phyloP scores from a whole-genome alignment of 805 yeast species.

The Pichia rugopelliculosa region DNA sequence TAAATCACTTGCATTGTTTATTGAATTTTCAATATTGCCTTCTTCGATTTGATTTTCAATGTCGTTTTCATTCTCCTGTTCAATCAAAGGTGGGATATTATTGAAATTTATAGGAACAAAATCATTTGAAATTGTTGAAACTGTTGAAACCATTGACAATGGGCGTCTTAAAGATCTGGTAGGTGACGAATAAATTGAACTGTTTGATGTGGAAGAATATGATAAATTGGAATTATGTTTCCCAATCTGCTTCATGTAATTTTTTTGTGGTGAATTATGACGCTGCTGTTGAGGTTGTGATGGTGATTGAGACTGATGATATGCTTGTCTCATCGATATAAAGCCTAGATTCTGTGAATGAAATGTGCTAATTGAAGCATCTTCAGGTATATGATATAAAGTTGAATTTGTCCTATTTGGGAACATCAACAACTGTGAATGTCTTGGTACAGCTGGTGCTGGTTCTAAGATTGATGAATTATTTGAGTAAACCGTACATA shows the following conservation, averaged over 20 bases:
- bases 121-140: background rate
- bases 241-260: constrained; percentile 4
- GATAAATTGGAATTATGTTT: background rate
- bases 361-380: constrained; percentile 14
- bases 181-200: background rate
- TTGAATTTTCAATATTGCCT: too few relatives aligned
- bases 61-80: background rate
- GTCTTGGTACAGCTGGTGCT: constrained; percentile 13
- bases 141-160: constrained; percentile 1
- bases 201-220: background rate
- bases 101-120: background rate
- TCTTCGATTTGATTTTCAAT: too few relatives aligned
- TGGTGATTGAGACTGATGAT: too few relatives aligned
- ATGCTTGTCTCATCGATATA: constrained; percentile 5
- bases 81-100: background rate
- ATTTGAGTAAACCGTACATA: background rate
- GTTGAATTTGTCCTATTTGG: constrained; percentile 11
- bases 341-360: constrained; percentile 8
- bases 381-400: constrained; percentile 16
- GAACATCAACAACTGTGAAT: constrained; percentile 3
- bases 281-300: background rate
- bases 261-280: background rate
- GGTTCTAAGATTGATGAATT: background rate
- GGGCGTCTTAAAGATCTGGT: background rate
- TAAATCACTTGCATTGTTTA: too few relatives aligned